phyloP scores from a whole-genome alignment of 805 yeast species.

The Ogataea philodendri region DNA sequence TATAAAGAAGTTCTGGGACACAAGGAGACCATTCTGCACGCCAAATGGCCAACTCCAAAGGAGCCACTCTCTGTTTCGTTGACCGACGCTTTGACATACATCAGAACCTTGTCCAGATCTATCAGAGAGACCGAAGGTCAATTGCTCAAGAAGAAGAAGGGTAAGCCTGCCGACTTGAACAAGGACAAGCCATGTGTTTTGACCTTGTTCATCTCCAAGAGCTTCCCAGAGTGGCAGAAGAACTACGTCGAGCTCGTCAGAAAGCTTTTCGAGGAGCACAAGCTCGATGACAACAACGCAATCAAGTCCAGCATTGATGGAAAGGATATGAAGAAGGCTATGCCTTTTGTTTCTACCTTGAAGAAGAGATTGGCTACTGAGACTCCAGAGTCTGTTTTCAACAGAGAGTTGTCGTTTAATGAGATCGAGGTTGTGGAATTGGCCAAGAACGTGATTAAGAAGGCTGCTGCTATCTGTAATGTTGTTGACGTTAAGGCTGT shows the following conservation, averaged over 20 bases:
- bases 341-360: constrained; percentile 90
- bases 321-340: constrained; percentile 94
- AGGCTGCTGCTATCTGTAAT: constrained; percentile 59
- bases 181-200: constrained; percentile 68
- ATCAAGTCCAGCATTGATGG: constrained; percentile 65
- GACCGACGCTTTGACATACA: constrained; percentile 71
- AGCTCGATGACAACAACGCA: constrained; percentile 61
- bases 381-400: constrained; percentile 75
- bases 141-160: constrained; percentile 80
- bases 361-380: constrained; percentile 76
- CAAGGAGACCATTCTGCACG: constrained; percentile 61
- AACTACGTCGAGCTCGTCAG: constrained; percentile 66
- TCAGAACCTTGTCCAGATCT: constrained; percentile 73
- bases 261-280: constrained; percentile 63
- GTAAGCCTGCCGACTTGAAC: constrained; percentile 73
- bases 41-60: constrained; percentile 76
- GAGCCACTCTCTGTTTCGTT: constrained; percentile 61
- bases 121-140: constrained; percentile 94
- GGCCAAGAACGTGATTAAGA: constrained; percentile 54
- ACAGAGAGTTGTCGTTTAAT: constrained; percentile 81
- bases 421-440: constrained; percentile 67
- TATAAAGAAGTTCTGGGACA: constrained; percentile 79
- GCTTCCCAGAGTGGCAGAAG: constrained; percentile 76
- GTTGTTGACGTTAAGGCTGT: constrained; percentile 60
- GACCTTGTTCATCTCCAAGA: constrained; percentile 67